Base-by-base conservation (phyloP, 495 filamentous ascomycete species). In the Hypoxylon fuscum region DNA sequence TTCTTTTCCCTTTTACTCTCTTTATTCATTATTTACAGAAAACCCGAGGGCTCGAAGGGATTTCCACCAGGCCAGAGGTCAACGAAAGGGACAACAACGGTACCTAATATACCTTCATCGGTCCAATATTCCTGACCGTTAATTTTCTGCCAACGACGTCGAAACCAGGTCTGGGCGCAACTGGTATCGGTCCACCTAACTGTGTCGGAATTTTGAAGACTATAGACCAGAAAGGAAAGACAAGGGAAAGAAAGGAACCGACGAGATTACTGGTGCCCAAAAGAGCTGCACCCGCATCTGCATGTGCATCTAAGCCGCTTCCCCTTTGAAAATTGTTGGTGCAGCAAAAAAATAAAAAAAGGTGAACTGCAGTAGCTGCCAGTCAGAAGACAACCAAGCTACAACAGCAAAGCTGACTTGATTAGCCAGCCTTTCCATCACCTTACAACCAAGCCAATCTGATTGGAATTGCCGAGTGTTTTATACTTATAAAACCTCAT, bases 251-350 rank as follows among this genome's bases (percentile, higher is more conserved):
- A 31, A 66, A 43, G 38, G 55, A 62, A 43, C 51, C 48, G n/a
- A 66, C n/a, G n/a, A 57, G 52, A 61, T 61, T 66, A 66, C 52
- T 66, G 63, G 63, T 58, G 42, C 52, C 53, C 63, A 57, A 57
- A n/a, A n/a, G n/a, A 66, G 45, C 52, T 66, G 63, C 57, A 66
- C 31, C 51, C 31, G 50, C 51, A 59, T 50, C 52, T 66, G 63
- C 63, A 66, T 56, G 56, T 61, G 63, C 63, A 66, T 53, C 55
- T 54, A 57, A 66, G 57, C 57, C 57, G 57, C 57, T 52, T 52
- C 56, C 34, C 47, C 60, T 60, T 53, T 59, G 37, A 49, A 61
- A 55, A 27, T 66, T 11, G 52, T 47, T 34, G 62, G 45, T 46
- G 27, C 45, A 66, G 56, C 38, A 52, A 40, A 46, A 31, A 46